Evolutionary conservation across 208 protist genomes (phyloP), one percentile per base, ranked within the genome.

Genomic region (Leishmania lainsoni): DNA sequence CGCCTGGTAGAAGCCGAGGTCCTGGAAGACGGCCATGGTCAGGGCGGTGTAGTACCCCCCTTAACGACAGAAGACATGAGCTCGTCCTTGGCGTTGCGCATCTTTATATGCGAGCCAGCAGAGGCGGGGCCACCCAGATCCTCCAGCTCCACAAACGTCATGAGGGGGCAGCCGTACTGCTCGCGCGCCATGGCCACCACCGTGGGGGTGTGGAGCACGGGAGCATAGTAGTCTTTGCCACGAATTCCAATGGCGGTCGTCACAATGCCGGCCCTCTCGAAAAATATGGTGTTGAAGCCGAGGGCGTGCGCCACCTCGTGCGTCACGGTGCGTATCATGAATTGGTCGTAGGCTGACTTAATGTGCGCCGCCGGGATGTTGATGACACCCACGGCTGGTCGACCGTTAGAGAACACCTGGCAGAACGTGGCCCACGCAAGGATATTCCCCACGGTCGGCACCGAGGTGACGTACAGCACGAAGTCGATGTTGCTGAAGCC

Each of bases 271-370:
- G 29, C 1, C 14, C 8, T 71, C 12, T 63, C 26, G 68, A 88
- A 94, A 56, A 76, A 74, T 2, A 1, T 73, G 6, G 12, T 48
- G 45, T 17, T 72, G 71, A 96, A 97, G 14, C 96, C 96, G 35
- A 98, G 77, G 10, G 92, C 91, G 87, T 98, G 96, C 9, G 93
- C 81, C 0, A 98, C 80, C 85, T 97, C 95, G 75, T 98, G 96
- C 6, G 89, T 78, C 6, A 92, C 75, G 8, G 75, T 65, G 63
- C 86, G 86, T 5, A 85, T 78, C 20, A 39, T 81, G 29, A 16
- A 5, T 29, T 71, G 61, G 35, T 79, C 76, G 56, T 78, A 63
- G 35, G 3, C 10, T 0, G 49, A 42, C 49, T 5, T 6, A 59
- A 94, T 80, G 68, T 86, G 63, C 56, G 48, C 71, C 2, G 92